phyloP scores from a whole-genome alignment of 305 asterid genomes.

The Fraxinus velutina region DNA sequence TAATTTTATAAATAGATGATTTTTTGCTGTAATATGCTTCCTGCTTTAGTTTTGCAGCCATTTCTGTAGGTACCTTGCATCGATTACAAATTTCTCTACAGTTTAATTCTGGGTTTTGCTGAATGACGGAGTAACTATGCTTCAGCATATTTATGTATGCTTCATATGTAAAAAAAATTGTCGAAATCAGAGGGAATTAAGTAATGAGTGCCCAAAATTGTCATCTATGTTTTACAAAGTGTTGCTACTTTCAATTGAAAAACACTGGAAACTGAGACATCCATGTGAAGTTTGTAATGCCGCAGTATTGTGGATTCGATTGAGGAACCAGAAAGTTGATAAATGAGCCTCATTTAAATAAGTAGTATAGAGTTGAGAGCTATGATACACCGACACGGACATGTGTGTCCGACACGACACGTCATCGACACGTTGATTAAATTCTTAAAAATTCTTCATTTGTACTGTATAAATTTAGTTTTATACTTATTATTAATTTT shows the following conservation, averaged over 20 bases:
- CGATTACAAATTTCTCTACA: not conserved
- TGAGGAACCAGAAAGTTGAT: not conserved
- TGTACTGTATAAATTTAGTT: too few species aligned
- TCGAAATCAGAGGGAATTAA: not conserved
- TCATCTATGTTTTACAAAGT: conserved; percentile 10
- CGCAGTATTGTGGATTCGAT: conserved; percentile 10
- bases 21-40: not conserved
- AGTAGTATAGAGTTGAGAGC: not conserved
- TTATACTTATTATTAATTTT: too few species aligned
- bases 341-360: not conserved
- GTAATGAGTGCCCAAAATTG: not conserved
- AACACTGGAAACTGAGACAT: conserved; percentile 2
- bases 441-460: too few species aligned
- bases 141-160: conserved; percentile 12
- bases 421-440: too few species aligned
- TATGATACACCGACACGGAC: too few species aligned
- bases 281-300: not conserved
- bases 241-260: not conserved
- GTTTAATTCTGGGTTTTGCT: conserved; percentile 18
- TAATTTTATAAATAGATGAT: not conserved
- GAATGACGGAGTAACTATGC: conserved; percentile 11
- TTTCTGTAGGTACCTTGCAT: conserved; percentile 9
- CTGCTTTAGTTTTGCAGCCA: not conserved
- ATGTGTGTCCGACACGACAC: too few species aligned
- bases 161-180: conserved; percentile 4